These are phyloP conservation scores for Trifolium dubium DNA, from an alignment of 306 rosid genomes.

Conservation along the genomic window DNA sequence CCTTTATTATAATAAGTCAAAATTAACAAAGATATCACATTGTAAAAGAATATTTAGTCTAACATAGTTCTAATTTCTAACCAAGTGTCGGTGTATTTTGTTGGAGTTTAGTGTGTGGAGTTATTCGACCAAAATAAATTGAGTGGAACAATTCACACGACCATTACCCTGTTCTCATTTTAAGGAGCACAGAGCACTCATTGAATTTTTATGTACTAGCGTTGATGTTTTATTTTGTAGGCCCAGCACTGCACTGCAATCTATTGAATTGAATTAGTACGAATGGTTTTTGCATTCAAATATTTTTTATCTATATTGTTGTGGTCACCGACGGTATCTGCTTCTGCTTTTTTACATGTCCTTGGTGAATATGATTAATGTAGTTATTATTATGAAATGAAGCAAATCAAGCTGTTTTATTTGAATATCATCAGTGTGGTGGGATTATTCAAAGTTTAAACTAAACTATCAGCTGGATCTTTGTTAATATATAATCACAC, in stretches of 20 bases:
- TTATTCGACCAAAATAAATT: too few species aligned
- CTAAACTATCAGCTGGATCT: not conserved
- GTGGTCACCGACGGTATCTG: not conserved
- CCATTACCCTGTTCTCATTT: not conserved
- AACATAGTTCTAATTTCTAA: too few species aligned
- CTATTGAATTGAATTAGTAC: not conserved
- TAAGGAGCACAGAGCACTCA: not conserved
- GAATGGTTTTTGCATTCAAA: not conserved
- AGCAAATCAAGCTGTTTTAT: not conserved
- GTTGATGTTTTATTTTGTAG: not conserved
- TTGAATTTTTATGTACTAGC: too few species aligned
- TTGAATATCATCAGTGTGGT: not conserved
- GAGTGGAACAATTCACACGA: too few species aligned
- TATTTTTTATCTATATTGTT: too few species aligned
- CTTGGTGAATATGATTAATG: not conserved
- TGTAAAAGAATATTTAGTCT: not conserved
- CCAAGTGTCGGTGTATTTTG: not conserved
- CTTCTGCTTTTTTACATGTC: not conserved
- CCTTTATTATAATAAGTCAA: too few species aligned
- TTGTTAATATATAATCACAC: not conserved
- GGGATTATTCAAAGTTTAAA: not conserved
- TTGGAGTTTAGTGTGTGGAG: not conserved
- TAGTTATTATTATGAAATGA: not conserved
- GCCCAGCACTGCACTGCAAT: not conserved
- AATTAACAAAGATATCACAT: not conserved